Evolutionary conservation across 805 yeast species (phyloP).

Genomic region (Pichia paraexigua): DNA sequence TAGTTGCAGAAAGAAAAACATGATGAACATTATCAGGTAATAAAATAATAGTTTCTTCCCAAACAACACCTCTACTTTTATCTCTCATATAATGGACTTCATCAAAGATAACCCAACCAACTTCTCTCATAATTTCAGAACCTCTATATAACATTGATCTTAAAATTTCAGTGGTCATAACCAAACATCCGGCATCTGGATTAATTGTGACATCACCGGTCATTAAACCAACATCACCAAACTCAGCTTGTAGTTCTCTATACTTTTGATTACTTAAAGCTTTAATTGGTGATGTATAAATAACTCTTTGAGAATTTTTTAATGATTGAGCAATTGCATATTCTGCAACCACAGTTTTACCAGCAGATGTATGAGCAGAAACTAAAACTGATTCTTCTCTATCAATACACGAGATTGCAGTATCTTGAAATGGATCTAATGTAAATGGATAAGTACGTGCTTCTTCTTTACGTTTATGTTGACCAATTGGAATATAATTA

Average conservation of each 20-base stretch:
- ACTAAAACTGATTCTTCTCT: slow-evolving; percentile 90
- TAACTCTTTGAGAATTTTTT: slow-evolving; percentile 85
- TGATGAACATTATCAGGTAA: slow-evolving; percentile 93
- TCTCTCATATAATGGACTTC: slow-evolving; percentile 98
- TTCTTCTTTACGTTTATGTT: slow-evolving; percentile 67
- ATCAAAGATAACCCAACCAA: slow-evolving; percentile 94
- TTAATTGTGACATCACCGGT: slow-evolving; percentile 98
- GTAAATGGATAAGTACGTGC: slow-evolving; percentile 91
- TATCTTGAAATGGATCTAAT: slow-evolving; percentile 96
- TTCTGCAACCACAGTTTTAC: slow-evolving; percentile 95
- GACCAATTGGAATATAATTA: slow-evolving; percentile 79
- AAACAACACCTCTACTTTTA: slow-evolving; percentile 94
- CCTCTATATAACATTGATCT: slow-evolving; percentile 95
- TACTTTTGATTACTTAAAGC: slow-evolving; percentile 88
- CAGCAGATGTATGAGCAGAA: slow-evolving; percentile 97
- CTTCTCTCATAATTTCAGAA: slow-evolving; percentile 93
- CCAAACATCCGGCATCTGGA: slow-evolving; percentile 91
- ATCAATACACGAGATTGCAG: slow-evolving; percentile 93
- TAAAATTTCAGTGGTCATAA: slow-evolving; percentile 96
- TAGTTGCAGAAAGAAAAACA: slow-evolving; percentile 86
- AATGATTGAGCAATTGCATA: slow-evolving; percentile 95
- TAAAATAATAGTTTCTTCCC: slow-evolving; percentile 99
- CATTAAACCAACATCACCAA: slow-evolving; percentile 75
- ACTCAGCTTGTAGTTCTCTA: slow-evolving; percentile 45
- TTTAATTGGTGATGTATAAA: slow-evolving; percentile 90